A percentile compares a stretch with the other conserved stretches of the same genome.
Conservation (phyloP, 2,329 filamentous ascomycete genomes). For the Exophiala alcalophila region DNA sequence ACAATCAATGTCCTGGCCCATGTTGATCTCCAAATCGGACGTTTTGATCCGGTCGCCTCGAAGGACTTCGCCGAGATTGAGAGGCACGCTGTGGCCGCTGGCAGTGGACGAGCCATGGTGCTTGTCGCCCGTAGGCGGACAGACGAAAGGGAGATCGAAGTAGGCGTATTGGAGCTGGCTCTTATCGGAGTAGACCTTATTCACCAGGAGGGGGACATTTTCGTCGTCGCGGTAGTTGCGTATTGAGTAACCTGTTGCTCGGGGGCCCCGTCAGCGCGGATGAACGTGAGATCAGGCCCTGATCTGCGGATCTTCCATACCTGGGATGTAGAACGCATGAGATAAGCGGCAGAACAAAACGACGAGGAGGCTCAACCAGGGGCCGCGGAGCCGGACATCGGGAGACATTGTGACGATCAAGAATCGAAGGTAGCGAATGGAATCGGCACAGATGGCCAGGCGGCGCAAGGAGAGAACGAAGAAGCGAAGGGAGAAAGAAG, state of each 20-base stretch:
- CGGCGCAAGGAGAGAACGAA: constrained; percentile 6
- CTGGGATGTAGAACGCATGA: constrained; percentile 80
- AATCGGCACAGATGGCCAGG: constrained; percentile 55
- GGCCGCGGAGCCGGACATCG: constrained; percentile 26
- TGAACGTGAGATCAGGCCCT: background rate
- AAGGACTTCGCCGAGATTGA: constrained; percentile 84
- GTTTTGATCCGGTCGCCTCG: constrained; percentile 81
- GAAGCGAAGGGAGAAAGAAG: constrained; percentile 8
- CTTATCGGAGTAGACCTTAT: constrained; percentile 87
- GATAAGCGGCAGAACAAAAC: constrained; percentile 52
- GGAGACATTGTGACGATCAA: constrained; percentile 29
- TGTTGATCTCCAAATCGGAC: constrained; percentile 76
- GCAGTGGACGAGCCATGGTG: constrained; percentile 66
- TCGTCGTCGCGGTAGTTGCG: constrained; percentile 75
- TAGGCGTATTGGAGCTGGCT: constrained; percentile 91
- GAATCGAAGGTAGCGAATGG: constrained; percentile 42
- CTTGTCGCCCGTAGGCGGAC: constrained; percentile 68
- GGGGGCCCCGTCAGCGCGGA: constrained; percentile 6
- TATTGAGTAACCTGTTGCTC: constrained; percentile 69
- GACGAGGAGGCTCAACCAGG: constrained; percentile 37
- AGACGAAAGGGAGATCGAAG: constrained; percentile 83
- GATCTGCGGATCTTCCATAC: constrained; percentile 49
- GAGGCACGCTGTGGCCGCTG: constrained; percentile 71
- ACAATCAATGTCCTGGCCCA: constrained; percentile 73
- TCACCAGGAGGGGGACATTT: constrained; percentile 78